Percentiles rank a stretch among this genome's conserved stretches.
Conservation (phyloP, 2,329 filamentous ascomycete species). For the Venturia aucupariae region DNA sequence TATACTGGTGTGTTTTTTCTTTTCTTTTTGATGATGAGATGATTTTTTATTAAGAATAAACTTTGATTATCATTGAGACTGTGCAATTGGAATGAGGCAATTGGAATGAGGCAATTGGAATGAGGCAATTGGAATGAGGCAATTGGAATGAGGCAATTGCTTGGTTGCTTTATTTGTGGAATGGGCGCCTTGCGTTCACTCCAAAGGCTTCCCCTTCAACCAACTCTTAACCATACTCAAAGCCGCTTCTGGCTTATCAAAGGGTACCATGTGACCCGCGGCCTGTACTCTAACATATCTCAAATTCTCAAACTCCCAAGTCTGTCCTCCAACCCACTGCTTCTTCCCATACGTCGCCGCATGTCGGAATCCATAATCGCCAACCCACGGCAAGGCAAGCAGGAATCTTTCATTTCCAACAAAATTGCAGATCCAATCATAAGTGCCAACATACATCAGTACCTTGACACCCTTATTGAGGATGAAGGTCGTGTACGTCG, state of each 20-base stretch:
- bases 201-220: conserved; percentile 11
- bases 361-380: conserved; percentile 29
- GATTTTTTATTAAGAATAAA: too few relatives aligned
- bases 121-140: too few relatives aligned
- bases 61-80: too few relatives aligned
- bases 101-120: too few relatives aligned
- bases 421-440: conserved; percentile 34
- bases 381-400: conserved; percentile 32
- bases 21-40: too few relatives aligned
- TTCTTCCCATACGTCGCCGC: conserved; percentile 20
- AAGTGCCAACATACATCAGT: conserved; percentile 33
- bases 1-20: too few relatives aligned
- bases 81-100: too few relatives aligned
- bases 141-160: too few relatives aligned
- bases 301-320: conserved; percentile 18
- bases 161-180: too few relatives aligned
- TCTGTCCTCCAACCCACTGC: conserved; percentile 23
- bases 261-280: conserved; percentile 30
- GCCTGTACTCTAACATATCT: conserved; percentile 30
- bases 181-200: not conserved
- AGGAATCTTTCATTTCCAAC: conserved; percentile 33
- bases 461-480: conserved; percentile 30
- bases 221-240: conserved; percentile 12
- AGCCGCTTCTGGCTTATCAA: conserved; percentile 13
- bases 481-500: conserved; percentile 27